Evolutionary conservation across 208 protist species (phyloP).

Genomic region (Naegleria fowleri): DNA sequence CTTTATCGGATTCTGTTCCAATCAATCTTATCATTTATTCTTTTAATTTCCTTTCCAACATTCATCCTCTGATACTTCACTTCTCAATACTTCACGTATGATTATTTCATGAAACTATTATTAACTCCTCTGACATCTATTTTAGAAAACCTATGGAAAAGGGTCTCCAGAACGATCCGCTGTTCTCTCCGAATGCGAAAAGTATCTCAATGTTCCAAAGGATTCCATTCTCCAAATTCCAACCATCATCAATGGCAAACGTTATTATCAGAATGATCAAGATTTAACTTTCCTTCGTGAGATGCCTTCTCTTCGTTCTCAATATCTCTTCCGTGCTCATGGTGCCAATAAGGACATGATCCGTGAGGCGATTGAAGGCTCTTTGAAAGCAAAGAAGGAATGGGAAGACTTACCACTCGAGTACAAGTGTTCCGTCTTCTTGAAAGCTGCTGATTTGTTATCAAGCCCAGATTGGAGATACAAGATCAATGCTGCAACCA

Average conservation of each 20-base stretch:
- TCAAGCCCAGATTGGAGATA: conserved; percentile 65
- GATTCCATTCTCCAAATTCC: background rate
- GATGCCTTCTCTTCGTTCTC: background rate
- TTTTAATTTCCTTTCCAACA: too few relatives aligned
- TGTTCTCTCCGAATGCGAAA: background rate
- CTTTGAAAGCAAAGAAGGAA: conserved; percentile 62
- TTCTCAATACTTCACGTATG: too few relatives aligned
- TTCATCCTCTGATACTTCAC: too few relatives aligned
- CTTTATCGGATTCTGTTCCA: too few relatives aligned
- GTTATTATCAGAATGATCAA: background rate
- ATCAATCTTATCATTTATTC: too few relatives aligned
- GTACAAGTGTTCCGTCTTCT: conserved; percentile 82
- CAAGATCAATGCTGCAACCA: conserved; percentile 80
- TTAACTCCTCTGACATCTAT: too few relatives aligned
- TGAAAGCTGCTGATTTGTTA: conserved; percentile 76
- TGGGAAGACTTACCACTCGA: conserved; percentile 75
- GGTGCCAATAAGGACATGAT: conserved; percentile 56
- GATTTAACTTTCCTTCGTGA: background rate
- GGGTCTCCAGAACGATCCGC: background rate
- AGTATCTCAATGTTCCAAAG: background rate
- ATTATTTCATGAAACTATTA: too few relatives aligned
- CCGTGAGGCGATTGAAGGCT: conserved; percentile 71
- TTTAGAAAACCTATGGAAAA: background rate
- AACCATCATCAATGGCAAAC: background rate
- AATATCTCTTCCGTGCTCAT: background rate